Base-by-base conservation (phyloP, 495 filamentous ascomycete genomes). In the Hypoxylon rickii region DNA sequence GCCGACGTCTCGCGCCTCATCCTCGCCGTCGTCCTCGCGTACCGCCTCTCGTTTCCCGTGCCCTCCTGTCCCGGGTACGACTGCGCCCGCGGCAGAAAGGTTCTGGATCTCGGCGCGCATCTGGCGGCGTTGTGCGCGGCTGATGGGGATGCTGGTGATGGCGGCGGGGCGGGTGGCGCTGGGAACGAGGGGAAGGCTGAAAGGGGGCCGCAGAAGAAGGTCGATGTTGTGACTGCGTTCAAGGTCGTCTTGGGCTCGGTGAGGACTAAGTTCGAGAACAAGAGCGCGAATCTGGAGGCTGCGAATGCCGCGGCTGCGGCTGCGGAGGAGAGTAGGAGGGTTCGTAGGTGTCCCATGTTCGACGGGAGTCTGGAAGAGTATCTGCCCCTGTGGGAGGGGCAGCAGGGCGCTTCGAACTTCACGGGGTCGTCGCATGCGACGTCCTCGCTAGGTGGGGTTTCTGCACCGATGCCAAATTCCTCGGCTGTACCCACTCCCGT, bases 311-410 rank as follows among this genome's bases (percentile, higher is more conserved):
- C 58, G 1, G 45, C 55, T 0, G 52, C 39, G n/a, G 59, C 34
- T 10, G 53, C 48, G 46, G 53, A 45, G 19, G 38, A 15, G 2
- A 39, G 18, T 17, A 33, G 31, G 53, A 51, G 49, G 17, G 45
- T 15, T 2, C 47, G 57, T 7, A 29, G 63, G 8, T 79, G 76
- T 36, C 76, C 75, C 3, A 77, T 79, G 73, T 63, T 76, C 48
- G 74, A 79, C 44, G 73, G 75, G 20, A 76, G 71, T 39, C 36
- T 78, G 42, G 69, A 78, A 21, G 31, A 61, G 19, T 73, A 74
- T 20, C 64, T 71, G 32, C 68, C 69, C 2, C 58, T 69, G 44
- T 79, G 75, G 75, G 70, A 74, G 18, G 75, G 55, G 7, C 61
- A 68, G 19, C 61, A 58, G 34, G 44, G 33, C 16, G 36, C 12